phyloP scores from a whole-genome alignment of 1,284 basidiomycete genomes.

The Ceratobasidium sp. region DNA sequence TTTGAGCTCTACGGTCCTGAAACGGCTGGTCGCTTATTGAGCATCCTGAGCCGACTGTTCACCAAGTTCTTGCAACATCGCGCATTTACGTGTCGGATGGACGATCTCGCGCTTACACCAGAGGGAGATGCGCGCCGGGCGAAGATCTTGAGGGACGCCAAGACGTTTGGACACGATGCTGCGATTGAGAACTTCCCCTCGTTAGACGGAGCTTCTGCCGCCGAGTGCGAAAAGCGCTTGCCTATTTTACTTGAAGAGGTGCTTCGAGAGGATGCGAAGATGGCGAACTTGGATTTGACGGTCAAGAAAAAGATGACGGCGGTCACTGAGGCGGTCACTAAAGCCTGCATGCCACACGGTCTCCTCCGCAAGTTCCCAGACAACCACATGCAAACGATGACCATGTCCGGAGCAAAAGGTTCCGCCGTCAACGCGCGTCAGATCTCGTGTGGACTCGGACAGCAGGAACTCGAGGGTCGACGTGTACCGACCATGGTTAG shows the following conservation, averaged over 20 bases:
- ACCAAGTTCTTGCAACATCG: slow-evolving; percentile 98
- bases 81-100: slow-evolving; percentile 99
- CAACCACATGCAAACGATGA: slow-evolving; percentile 99
- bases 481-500: slow-evolving; percentile 99
- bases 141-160: slow-evolving; percentile 77
- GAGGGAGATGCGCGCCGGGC: slow-evolving; percentile 82
- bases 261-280: slow-evolving; percentile 96
- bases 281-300: slow-evolving; percentile 94
- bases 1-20: slow-evolving; percentile 98
- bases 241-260: slow-evolving; percentile 86
- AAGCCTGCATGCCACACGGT: slow-evolving; percentile 89
- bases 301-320: slow-evolving; percentile 84
- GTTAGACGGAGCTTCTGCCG: slow-evolving; percentile 58
- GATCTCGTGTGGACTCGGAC: slow-evolving; percentile 96
- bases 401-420: slow-evolving; percentile 97
- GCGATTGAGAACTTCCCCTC: slow-evolving; percentile 88
- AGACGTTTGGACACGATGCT: slow-evolving; percentile 84
- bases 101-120: slow-evolving; percentile 92
- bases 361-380: slow-evolving; percentile 94
- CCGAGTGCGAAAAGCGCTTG: slow-evolving; percentile 62
- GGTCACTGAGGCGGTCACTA: slow-evolving; percentile 91
- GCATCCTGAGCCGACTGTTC: slow-evolving; percentile 93
- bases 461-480: slow-evolving; percentile 98
- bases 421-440: slow-evolving; percentile 98
- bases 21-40: slow-evolving; percentile 90